These are phyloP conservation scores for Phytophthora colocasiae DNA, from an alignment of 352 stramenopile species.

Conservation along the genomic window DNA sequence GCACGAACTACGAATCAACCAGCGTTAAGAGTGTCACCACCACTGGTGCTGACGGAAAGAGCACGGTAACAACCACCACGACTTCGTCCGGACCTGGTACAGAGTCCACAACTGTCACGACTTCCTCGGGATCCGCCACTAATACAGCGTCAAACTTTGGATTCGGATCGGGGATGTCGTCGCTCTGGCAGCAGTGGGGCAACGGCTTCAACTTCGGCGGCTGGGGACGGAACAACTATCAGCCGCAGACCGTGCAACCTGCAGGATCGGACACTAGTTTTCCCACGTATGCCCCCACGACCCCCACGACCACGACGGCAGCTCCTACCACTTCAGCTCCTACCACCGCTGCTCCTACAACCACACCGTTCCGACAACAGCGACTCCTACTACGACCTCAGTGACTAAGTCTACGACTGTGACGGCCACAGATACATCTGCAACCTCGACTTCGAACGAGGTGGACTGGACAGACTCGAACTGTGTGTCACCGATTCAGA, in stretches of 20 bases:
- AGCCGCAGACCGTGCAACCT: slow-evolving; percentile 30
- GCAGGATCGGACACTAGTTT: slow-evolving; percentile 23
- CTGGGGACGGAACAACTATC: slow-evolving; percentile 26
- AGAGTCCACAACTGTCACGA: slow-evolving; percentile 32
- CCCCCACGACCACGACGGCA: slow-evolving; percentile 9
- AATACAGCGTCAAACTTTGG: slow-evolving; percentile 17
- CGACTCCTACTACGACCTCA: slow-evolving; percentile 15
- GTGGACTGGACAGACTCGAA: slow-evolving; percentile 55
- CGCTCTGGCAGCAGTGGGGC: slow-evolving; percentile 35
- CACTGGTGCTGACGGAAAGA: slow-evolving; percentile 32
- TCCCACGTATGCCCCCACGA: slow-evolving; percentile 8
- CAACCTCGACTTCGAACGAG: slow-evolving; percentile 46
- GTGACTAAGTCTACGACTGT: slow-evolving; percentile 27
- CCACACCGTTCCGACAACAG: slow-evolving; percentile 11
- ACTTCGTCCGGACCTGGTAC: slow-evolving; percentile 28
- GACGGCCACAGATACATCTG: slow-evolving; percentile 22
- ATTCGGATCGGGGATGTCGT: slow-evolving; percentile 23
- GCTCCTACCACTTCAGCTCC: slow-evolving; percentile 13
- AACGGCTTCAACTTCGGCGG: slow-evolving; percentile 34
- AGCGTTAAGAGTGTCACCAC: slow-evolving; percentile 27
- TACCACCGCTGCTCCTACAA: slow-evolving; percentile 11
- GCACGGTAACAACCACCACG: slow-evolving; percentile 29
- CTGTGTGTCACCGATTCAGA: slow-evolving; percentile 86
- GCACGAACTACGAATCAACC: slow-evolving; percentile 9
- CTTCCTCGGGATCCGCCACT: slow-evolving; percentile 25